These are phyloP conservation scores for Penicillium fuscoglaucum DNA, from an alignment of 2,329 filamentous ascomycete genomes.

Conservation along the genomic window DNA sequence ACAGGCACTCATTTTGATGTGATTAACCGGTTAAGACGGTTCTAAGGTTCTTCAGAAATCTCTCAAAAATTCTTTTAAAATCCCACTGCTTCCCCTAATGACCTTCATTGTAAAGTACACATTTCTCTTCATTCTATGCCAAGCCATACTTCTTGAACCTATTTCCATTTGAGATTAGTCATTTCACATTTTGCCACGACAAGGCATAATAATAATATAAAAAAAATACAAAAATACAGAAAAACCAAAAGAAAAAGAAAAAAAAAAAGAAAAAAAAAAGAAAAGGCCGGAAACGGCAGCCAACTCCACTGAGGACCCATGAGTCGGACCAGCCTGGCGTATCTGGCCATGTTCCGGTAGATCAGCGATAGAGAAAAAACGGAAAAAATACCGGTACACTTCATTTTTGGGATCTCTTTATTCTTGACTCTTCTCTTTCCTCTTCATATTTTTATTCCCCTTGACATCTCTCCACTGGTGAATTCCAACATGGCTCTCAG, in stretches of 20 bases:
- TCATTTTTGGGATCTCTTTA: slow-evolving; percentile 3
- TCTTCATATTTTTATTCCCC: neutral
- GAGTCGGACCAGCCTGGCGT: slow-evolving; percentile 48
- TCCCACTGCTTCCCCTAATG: neutral
- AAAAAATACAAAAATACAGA: neutral
- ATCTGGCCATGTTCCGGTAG: slow-evolving; percentile 42
- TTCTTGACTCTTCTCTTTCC: neutral
- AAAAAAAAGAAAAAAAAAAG: neutral
- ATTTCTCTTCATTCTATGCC: neutral
- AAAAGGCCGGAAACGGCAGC: slow-evolving; percentile 34
- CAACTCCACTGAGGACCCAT: slow-evolving; percentile 35
- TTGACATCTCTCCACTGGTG: slow-evolving; percentile 17
- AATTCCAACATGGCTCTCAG: slow-evolving; percentile 45
- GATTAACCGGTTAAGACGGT: neutral
- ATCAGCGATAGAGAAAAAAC: slow-evolving; percentile 29
- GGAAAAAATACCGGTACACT: slow-evolving; percentile 22
- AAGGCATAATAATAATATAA: neutral
- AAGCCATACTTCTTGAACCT: neutral
- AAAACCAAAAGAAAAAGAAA: neutral
- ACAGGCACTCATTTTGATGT: slow-evolving; percentile 1
- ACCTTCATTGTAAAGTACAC: too few species aligned
- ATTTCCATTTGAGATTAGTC: slow-evolving; percentile 22
- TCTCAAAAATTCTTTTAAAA: neutral
- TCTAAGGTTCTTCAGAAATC: neutral
- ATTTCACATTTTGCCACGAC: slow-evolving; percentile 24